Evolutionary conservation across 2,329 filamentous ascomycete genomes (phyloP), one percentile per base, ranked within the genome.

Genomic region (Fusarium albosuccineum): DNA sequence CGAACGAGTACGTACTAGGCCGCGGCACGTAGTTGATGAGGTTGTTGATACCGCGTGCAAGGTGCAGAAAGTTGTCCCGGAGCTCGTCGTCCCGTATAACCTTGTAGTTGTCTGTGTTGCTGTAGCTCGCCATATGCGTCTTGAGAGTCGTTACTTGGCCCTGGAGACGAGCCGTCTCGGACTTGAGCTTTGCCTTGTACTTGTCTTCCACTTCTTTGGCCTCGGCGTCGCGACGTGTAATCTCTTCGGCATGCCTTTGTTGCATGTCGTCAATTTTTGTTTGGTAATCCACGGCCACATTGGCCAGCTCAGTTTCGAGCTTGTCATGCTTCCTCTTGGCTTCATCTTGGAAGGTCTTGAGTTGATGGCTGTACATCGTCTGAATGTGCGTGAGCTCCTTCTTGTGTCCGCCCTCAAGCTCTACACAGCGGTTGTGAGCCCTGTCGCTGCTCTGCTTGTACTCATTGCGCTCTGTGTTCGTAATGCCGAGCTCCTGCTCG

Each of bases 91-190:
- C 63, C 11, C 56, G 30, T 10, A 60, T 64, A 3, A 52, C 46
- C 2, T 22, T 45, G 16, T 60, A 60, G 26, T 34, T 40, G 0
- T 49, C 49, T 11, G 41, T 53, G 44, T 41, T 57, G 16, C 39
- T 66, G 40, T 66, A 64, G 48, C 27, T 64, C 14, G 60, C 63
- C 56, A 66, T 60, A 14, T 27, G 51, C 13, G 42, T 50, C 22
- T 56, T 48, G 1, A 57, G 48, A n/a, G 33, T 27, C 17, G 16
- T 48, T 13, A 60, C 30, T 17, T 57, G 34, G 8, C 17, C 46
- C 9, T 55, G 54, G 5, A 65, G 34, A 10, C 46, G 39, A 6
- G 36, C 29, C 8, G 54, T 57, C 14, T 57, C 46, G 4, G 33
- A 29, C 29, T 41, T 51, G 5, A 51, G 39, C 45, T 42, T 50